phyloP scores from a whole-genome alignment of 1,284 basidiomycete species.

The Paramarasmius palmivorus region DNA sequence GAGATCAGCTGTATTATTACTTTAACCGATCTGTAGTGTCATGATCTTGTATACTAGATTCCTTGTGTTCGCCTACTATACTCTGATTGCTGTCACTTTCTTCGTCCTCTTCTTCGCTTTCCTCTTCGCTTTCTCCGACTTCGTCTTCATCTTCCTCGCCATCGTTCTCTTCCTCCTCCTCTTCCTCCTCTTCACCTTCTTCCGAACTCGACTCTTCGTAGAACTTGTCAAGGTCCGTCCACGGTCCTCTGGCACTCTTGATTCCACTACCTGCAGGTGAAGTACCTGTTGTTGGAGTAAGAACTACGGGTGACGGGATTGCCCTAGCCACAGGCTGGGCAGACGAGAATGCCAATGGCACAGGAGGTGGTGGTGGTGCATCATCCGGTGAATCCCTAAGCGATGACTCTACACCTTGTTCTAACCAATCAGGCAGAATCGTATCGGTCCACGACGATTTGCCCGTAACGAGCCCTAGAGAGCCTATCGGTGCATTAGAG shows the following conservation, averaged over 20 bases:
- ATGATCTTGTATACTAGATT: not conserved
- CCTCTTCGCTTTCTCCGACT: conserved; percentile 32
- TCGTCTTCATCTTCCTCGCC: conserved; percentile 33
- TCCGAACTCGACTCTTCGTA: conserved; percentile 50
- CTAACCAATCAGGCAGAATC: conserved; percentile 61
- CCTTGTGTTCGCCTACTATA: not conserved
- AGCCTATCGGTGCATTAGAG: conserved; percentile 50
- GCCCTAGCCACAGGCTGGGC: conserved; percentile 21
- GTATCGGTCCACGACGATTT: conserved; percentile 43
- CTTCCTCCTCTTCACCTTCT: conserved; percentile 32
- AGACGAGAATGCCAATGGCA: conserved; percentile 40
- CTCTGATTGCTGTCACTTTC: conserved; percentile 13
- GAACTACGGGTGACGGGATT: conserved; percentile 42
- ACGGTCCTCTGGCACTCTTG: conserved; percentile 44
- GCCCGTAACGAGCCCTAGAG: conserved; percentile 56
- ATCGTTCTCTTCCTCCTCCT: conserved; percentile 34
- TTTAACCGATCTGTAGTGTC: not conserved
- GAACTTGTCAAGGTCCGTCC: conserved; percentile 69
- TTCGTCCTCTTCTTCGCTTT: conserved; percentile 32
- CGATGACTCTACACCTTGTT: conserved; percentile 56
- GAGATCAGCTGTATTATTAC: not conserved
- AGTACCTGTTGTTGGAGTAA: conserved; percentile 50
- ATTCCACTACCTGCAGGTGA: conserved; percentile 39
- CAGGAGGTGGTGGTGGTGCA: conserved; percentile 30
- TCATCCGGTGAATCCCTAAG: conserved; percentile 63